phyloP scores from a whole-genome alignment of 2,329 filamentous ascomycete genomes.

The Beauveria varroae region DNA sequence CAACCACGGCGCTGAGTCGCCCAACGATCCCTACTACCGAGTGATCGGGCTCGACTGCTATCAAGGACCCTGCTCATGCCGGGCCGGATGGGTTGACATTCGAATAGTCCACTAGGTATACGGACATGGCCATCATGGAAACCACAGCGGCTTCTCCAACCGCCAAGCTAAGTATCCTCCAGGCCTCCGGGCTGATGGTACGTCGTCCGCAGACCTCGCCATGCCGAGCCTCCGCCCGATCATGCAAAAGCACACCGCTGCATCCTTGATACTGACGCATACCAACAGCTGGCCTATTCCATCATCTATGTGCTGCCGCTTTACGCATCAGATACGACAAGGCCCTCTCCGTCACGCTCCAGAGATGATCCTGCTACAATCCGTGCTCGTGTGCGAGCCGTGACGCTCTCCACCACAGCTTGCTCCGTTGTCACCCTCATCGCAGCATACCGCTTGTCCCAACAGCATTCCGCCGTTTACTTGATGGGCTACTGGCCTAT shows the following conservation, averaged over 20 bases:
- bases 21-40: no score
- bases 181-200: conserved; percentile 24
- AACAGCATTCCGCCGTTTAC: conserved; percentile 47
- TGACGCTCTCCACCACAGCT: conserved; percentile 64
- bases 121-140: not conserved
- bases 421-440: conserved; percentile 61
- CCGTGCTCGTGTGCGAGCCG: conserved; percentile 72
- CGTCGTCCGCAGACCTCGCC: not conserved
- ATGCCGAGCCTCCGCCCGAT: not conserved
- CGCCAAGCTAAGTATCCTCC: conserved; percentile 14
- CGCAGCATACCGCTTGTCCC: conserved; percentile 47
- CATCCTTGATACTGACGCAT: not conserved
- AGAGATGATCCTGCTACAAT: conserved; percentile 89
- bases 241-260: not conserved
- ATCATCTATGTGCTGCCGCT: conserved; percentile 84
- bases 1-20: not conserved
- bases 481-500: conserved; percentile 77
- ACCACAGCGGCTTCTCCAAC: not conserved
- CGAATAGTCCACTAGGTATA: no score
- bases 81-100: no score
- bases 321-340: conserved; percentile 72
- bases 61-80: not conserved
- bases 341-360: conserved; percentile 70
- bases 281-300: conserved; percentile 65
- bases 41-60: no score